phyloP scores from a whole-genome alignment of 768 basidiomycete species.

The Tephrocybe sp. region DNA sequence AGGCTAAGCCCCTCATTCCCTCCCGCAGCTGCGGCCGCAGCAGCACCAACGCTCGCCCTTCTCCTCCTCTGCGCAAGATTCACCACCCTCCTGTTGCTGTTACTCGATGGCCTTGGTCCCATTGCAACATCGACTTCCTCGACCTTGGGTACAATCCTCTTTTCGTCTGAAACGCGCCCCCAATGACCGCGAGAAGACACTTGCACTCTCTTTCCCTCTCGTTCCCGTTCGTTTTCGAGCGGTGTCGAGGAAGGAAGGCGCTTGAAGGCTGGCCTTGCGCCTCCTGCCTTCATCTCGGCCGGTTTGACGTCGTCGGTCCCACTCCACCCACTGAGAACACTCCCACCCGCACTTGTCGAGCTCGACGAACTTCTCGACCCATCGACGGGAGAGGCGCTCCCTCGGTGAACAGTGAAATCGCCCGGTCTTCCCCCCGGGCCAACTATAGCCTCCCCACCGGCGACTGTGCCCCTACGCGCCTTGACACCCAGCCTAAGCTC shows the following conservation, averaged over 20 bases:
- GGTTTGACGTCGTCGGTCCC: background rate
- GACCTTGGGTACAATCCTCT: background rate
- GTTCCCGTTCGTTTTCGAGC: slow-evolving; percentile 1
- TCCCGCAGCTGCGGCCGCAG: too few relatives aligned
- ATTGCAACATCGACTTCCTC: background rate
- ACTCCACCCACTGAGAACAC: background rate
- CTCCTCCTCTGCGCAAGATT: background rate
- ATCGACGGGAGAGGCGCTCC: slow-evolving; percentile 1
- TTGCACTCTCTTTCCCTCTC: background rate
- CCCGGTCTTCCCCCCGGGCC: too few relatives aligned
- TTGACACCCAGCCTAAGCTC: background rate
- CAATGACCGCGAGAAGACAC: too few relatives aligned
- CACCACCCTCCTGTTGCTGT: background rate
- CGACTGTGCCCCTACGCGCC: too few relatives aligned
- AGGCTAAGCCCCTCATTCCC: too few relatives aligned
- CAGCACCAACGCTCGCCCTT: too few relatives aligned
- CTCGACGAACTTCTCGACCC: background rate
- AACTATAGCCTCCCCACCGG: too few relatives aligned
- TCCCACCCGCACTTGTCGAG: background rate
- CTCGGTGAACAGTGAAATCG: background rate
- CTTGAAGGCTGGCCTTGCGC: background rate
- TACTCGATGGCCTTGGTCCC: background rate
- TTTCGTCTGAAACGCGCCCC: too few relatives aligned
- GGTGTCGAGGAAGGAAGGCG: slow-evolving; percentile 4
- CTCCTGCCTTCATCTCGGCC: background rate